phyloP scores from a whole-genome alignment of 805 yeast genomes.

The Sporopachydermia lactativora region DNA sequence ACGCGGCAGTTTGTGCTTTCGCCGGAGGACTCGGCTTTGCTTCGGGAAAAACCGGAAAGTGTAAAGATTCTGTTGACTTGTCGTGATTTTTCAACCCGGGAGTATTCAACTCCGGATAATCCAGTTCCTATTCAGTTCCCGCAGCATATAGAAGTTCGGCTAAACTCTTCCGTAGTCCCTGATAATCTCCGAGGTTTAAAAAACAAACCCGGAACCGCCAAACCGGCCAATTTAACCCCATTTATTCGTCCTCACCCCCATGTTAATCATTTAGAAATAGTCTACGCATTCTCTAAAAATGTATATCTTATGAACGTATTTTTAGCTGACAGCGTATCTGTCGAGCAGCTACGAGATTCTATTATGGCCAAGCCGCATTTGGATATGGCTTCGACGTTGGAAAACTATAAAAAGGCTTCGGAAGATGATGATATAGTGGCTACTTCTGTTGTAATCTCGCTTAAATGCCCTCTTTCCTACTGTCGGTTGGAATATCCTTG shows the following conservation, averaged over 20 bases:
- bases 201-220: conserved; percentile 61
- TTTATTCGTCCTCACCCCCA: conserved; percentile 20
- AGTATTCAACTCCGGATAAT: conserved; percentile 12
- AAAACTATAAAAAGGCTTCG: conserved; percentile 18
- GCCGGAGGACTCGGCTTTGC: conserved; percentile 25
- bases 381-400: conserved; percentile 32
- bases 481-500: conserved; percentile 59
- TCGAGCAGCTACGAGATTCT: conserved; percentile 26
- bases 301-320: conserved; percentile 41
- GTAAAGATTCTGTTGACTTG: conserved; percentile 33
- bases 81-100: conserved; percentile 24
- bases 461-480: conserved; percentile 71
- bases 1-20: conserved; percentile 26
- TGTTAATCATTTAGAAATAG: conserved; percentile 32
- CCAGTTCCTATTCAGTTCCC: conserved; percentile 44
- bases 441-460: conserved; percentile 47
- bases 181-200: conserved; percentile 62
- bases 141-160: conserved; percentile 47
- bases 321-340: conserved; percentile 35
- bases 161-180: conserved; percentile 37
- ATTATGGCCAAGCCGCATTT: conserved; percentile 38
- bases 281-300: conserved; percentile 42
- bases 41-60: conserved; percentile 18
- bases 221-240: conserved; percentile 67
- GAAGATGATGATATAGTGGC: conserved; percentile 62